Evolutionary conservation across 208 protist species (phyloP).

Genomic region (Leishmania major): DNA sequence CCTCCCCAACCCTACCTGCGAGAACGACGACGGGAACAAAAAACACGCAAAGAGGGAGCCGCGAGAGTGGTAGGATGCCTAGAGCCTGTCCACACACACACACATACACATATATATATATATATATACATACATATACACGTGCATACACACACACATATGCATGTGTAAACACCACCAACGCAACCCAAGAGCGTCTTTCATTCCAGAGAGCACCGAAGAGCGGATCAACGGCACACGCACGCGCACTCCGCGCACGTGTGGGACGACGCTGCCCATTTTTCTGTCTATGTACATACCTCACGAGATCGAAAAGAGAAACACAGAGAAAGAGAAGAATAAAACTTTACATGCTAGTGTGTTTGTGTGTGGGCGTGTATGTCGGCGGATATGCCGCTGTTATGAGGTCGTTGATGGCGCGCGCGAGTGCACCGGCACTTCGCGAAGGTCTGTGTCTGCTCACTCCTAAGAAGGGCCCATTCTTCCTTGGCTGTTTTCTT

Average conservation of each 20-base stretch:
- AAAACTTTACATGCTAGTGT: not conserved
- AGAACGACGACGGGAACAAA: not conserved
- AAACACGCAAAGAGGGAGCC: not conserved
- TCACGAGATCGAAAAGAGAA: not conserved
- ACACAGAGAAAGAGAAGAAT: not conserved
- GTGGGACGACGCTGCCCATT: not conserved
- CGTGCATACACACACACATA: conserved; percentile 2
- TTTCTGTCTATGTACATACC: not conserved
- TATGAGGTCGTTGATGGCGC: not conserved
- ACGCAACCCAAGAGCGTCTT: not conserved
- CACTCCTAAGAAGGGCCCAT: not conserved
- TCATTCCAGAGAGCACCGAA: not conserved
- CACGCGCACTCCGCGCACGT: not conserved
- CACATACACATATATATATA: not conserved
- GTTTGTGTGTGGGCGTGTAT: not conserved
- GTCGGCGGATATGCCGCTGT: not conserved
- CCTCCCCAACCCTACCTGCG: not conserved
- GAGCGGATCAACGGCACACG: not conserved
- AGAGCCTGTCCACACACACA: not conserved
- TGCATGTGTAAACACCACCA: not conserved
- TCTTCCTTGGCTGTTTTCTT: not conserved
- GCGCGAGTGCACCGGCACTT: not conserved
- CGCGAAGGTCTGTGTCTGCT: not conserved
- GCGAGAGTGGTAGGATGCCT: not conserved
- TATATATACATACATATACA: not conserved